Base-by-base conservation (phyloP, 2,329 filamentous ascomycete genomes). In the Colletotrichum destructivum region DNA sequence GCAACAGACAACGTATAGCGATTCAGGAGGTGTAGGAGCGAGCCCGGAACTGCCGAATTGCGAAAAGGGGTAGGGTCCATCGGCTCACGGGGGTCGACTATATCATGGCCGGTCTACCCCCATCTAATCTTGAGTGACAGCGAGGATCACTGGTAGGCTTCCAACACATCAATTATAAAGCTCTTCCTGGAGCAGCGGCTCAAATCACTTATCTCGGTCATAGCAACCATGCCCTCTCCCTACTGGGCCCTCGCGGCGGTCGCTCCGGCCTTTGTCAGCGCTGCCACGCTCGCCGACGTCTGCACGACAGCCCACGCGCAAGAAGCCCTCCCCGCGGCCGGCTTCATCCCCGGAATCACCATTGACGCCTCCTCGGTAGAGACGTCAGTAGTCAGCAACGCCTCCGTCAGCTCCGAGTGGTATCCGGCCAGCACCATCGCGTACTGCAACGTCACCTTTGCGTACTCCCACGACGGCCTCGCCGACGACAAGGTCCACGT, bases 361-460 rank as follows among this genome's bases (percentile, higher is more conserved):
- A 76, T 80, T 38, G 76, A 80, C 54, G 8, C 73, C 16, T 76
- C 74, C 1, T 79, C 78, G 2, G 75, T 79, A 18, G 75, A 76
- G n/a, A 76, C 75, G 2, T 71, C 73, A n/a, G n/a, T 77, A 7
- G 77, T 82, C 40, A 79, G 76, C 47, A 82, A 82, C 65, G 70
- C 73, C 42, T 78, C 78, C 7, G 75, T 81, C 55, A 76, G 70
- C 31, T 77, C 78, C 7, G 63, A 74, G 18, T 79, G 76, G 77
- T 78, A 75, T 66, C 78, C 77, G 16, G 78, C 78, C 69, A 79
- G 63, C 23, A 79, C 71, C 13, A 80, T 79, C 73, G 79, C 75
- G 76, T 86, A 84, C 74, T 87, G 85, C 76, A 86, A 86, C 63
- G 80, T 86, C 42, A 85, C 82, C 5, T 81, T 87, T 59, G 80